phyloP scores from a whole-genome alignment of 1,284 basidiomycete genomes.

The Volvariella volvacea region DNA sequence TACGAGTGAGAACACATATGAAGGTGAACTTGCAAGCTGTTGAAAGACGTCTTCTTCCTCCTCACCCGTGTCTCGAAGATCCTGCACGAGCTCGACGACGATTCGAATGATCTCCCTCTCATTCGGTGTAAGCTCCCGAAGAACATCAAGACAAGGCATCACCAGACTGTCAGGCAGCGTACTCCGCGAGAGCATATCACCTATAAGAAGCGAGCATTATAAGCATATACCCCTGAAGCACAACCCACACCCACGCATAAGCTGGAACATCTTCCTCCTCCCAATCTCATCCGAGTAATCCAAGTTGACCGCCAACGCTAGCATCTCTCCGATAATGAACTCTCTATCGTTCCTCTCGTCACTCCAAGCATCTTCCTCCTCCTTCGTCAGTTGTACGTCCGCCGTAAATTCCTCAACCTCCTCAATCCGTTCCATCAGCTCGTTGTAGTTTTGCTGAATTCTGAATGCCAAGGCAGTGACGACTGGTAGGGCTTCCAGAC shows the following conservation, averaged over 20 bases:
- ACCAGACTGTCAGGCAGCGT: slow-evolving; percentile 72
- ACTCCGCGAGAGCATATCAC: slow-evolving; percentile 75
- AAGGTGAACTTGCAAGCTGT: slow-evolving; percentile 9
- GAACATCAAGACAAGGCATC: slow-evolving; percentile 77
- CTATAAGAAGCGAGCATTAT: slow-evolving; percentile 26
- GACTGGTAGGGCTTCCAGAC: slow-evolving; percentile 64
- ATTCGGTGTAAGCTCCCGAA: slow-evolving; percentile 69
- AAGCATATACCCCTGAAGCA: not conserved
- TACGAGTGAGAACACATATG: not conserved
- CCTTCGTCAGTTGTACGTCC: slow-evolving; percentile 29
- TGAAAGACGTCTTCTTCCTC: slow-evolving; percentile 32
- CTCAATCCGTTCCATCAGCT: slow-evolving; percentile 40
- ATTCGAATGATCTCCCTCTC: slow-evolving; percentile 89
- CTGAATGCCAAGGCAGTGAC: slow-evolving; percentile 81
- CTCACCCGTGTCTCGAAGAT: slow-evolving; percentile 60
- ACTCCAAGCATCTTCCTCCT: slow-evolving; percentile 29
- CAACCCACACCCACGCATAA: slow-evolving; percentile 57
- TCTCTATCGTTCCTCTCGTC: slow-evolving; percentile 40
- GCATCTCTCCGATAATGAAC: slow-evolving; percentile 66
- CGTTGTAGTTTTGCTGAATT: slow-evolving; percentile 72
- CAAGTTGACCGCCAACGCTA: slow-evolving; percentile 74
- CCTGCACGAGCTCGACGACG: slow-evolving; percentile 87
- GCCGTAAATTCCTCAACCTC: slow-evolving; percentile 27
- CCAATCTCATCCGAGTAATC: slow-evolving; percentile 96
- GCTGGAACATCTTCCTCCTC: slow-evolving; percentile 82